phyloP scores from a whole-genome alignment of 1,284 basidiomycete genomes.

The Meira nashicola region DNA sequence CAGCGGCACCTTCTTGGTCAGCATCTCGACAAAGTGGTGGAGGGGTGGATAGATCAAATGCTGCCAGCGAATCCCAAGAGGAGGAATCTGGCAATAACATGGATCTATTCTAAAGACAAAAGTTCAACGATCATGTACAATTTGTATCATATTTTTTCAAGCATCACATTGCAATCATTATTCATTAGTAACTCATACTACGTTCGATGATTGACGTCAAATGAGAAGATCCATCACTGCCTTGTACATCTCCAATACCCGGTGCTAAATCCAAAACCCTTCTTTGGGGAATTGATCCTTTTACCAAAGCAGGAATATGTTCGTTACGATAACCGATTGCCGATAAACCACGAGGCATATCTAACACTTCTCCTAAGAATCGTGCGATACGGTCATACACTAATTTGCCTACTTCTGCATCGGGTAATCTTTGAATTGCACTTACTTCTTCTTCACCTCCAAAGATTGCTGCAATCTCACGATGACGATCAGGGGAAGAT shows the following conservation, averaged over 20 bases:
- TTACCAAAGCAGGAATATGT: conserved; percentile 61
- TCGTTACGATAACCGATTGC: conserved; percentile 69
- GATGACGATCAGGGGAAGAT: conserved; percentile 77
- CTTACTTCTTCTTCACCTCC: conserved; percentile 53
- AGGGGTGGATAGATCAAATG: neutral
- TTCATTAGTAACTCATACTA: conserved; percentile 15
- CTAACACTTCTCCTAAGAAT: conserved; percentile 74
- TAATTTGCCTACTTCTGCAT: conserved; percentile 73
- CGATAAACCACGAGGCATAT: conserved; percentile 80
- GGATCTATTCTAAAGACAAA: neutral
- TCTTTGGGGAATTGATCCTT: conserved; percentile 80
- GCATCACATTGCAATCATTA: neutral
- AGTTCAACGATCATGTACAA: neutral
- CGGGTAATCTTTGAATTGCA: conserved; percentile 63
- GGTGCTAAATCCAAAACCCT: conserved; percentile 64
- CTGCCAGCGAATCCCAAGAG: neutral
- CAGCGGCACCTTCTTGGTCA: too few relatives aligned
- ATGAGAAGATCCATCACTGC: conserved; percentile 56
- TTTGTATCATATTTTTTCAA: conserved; percentile 1
- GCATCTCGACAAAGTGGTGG: neutral
- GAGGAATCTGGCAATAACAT: conserved; percentile 6
- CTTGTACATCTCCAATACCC: conserved; percentile 59
- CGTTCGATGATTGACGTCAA: conserved; percentile 21
- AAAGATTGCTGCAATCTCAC: conserved; percentile 82
- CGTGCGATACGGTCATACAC: conserved; percentile 83